Percentiles rank a stretch among this genome's conserved stretches.
Conservation (phyloP, 441 rosid species). For the Aquilaria agallochum region DNA sequence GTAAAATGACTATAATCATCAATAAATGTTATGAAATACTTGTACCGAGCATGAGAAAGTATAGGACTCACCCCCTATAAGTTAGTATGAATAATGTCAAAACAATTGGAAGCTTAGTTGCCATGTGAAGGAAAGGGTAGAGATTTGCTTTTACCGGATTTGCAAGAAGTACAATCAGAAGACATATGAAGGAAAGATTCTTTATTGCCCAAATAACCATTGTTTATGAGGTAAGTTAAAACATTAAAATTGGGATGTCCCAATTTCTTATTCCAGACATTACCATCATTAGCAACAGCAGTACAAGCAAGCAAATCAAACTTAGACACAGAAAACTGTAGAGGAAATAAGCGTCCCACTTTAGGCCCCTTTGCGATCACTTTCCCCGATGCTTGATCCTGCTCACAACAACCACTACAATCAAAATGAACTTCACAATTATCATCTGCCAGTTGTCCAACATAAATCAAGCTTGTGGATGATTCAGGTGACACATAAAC, state of each 20-base stretch:
- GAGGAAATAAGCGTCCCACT: slow-evolving; percentile 2
- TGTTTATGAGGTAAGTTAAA: not conserved
- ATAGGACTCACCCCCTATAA: slow-evolving; percentile 1
- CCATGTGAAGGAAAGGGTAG: not conserved
- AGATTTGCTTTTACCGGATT: slow-evolving; percentile 1
- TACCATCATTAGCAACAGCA: not conserved
- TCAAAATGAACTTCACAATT: too few relatives aligned
- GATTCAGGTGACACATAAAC: slow-evolving; percentile 1
- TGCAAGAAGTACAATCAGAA: slow-evolving; percentile 6
- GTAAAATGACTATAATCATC: too few relatives aligned
- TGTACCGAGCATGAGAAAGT: too few relatives aligned
- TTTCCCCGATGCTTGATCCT: not conserved
- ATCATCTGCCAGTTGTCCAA: too few relatives aligned
- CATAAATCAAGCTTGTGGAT: not conserved
- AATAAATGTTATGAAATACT: too few relatives aligned
- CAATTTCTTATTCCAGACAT: too few relatives aligned
- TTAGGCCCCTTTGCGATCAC: slow-evolving; percentile 8
- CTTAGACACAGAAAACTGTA: not conserved
- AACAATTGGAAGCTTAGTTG: not conserved
- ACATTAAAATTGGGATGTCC: not conserved
- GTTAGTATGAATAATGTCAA: slow-evolving; percentile 2
- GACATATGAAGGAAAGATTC: not conserved
- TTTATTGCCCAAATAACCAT: not conserved
- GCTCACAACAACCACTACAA: too few relatives aligned
- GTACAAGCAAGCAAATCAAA: not conserved